phyloP scores from a whole-genome alignment of 2,329 filamentous ascomycete genomes.

The Rutstroemia sp. region DNA sequence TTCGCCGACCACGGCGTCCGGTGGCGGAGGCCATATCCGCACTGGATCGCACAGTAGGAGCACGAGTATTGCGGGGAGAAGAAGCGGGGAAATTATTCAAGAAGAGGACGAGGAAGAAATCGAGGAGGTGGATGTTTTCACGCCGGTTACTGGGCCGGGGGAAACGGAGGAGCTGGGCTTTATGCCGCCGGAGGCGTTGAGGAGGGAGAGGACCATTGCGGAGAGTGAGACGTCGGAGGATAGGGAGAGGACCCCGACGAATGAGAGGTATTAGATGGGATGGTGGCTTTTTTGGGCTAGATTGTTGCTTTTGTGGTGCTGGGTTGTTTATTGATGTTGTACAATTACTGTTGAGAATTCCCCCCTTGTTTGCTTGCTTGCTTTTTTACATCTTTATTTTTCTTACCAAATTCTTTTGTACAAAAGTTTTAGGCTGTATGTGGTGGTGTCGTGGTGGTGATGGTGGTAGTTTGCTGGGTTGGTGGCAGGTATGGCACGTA shows the following conservation, averaged over 20 bases:
- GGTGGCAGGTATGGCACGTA: too few relatives aligned
- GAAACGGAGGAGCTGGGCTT: slow-evolving; percentile 27
- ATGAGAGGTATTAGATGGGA: background rate
- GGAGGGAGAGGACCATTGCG: background rate
- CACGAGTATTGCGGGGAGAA: slow-evolving; percentile 57
- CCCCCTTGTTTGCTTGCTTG: too few relatives aligned
- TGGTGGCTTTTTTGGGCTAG: background rate
- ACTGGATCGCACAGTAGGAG: slow-evolving; percentile 40
- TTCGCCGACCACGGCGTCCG: slow-evolving; percentile 11
- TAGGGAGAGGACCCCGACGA: slow-evolving; percentile 9
- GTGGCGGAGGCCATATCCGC: slow-evolving; percentile 24
- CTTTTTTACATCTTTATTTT: too few relatives aligned
- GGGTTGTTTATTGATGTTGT: too few relatives aligned
- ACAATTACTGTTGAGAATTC: too few relatives aligned
- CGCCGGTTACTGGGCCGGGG: slow-evolving; percentile 35
- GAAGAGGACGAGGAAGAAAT: slow-evolving; percentile 14
- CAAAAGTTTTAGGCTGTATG: too few relatives aligned
- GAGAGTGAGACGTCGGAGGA: background rate
- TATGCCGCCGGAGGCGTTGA: slow-evolving; percentile 10
- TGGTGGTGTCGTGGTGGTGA: too few relatives aligned
- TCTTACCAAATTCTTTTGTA: too few relatives aligned
- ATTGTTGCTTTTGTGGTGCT: background rate
- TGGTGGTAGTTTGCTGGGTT: too few relatives aligned
- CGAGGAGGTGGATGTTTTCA: slow-evolving; percentile 41
- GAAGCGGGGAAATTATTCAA: slow-evolving; percentile 63